Percentiles rank a stretch among this genome's conserved stretches.
phyloP scores from a whole-genome alignment of 306 rosid species.

The Morella rubra region DNA sequence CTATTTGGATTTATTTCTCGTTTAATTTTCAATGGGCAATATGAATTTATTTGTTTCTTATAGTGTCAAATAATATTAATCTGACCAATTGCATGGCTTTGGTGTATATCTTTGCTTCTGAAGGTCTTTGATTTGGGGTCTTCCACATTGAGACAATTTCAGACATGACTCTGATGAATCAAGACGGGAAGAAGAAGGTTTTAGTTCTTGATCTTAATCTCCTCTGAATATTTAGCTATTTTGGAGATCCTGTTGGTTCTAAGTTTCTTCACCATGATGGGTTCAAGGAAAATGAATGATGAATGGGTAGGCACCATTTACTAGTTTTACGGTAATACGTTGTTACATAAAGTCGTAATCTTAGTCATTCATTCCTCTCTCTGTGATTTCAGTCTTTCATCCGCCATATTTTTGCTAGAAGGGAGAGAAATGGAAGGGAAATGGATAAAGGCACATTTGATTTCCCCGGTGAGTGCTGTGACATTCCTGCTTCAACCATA shows the following conservation, averaged over 20 bases:
- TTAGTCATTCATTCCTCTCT: background rate
- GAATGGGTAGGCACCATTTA: constrained; percentile 1
- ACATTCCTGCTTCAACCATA: background rate
- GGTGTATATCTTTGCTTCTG: constrained; percentile 13
- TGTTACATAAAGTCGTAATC: background rate
- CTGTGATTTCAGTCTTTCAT: constrained; percentile 71
- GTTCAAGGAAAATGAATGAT: background rate
- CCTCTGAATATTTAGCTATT: background rate
- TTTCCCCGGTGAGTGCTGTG: constrained; percentile 64
- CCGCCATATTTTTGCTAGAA: constrained; percentile 54
- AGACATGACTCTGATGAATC: constrained; percentile 38
- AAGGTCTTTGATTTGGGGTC: constrained; percentile 35
- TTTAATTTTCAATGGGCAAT: background rate
- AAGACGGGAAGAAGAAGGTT: constrained; percentile 47
- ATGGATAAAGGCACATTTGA: constrained; percentile 37
- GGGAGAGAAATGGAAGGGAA: constrained; percentile 57
- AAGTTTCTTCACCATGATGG: background rate
- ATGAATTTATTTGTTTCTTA: background rate
- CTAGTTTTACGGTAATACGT: too few species aligned
- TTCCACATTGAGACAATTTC: constrained; percentile 28
- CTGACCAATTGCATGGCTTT: background rate
- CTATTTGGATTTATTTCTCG: background rate
- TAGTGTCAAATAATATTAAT: background rate
- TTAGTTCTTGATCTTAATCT: constrained; percentile 1
- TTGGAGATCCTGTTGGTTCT: background rate